Base-by-base conservation (phyloP, 345 rosid species). In the Mercurialis annua region DNA sequence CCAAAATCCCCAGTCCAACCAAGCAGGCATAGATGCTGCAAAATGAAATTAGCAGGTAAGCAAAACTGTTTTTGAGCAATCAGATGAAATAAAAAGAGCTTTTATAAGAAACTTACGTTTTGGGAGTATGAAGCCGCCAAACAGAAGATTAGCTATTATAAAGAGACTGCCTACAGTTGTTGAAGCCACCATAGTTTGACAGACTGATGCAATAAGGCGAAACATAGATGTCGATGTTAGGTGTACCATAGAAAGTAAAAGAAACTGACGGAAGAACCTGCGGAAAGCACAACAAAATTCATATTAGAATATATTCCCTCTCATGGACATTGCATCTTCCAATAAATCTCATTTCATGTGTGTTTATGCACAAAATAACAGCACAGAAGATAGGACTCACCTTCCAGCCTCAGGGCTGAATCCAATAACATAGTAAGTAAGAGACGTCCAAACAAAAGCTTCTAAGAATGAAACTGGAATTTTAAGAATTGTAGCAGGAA, bases 1-100 rank as follows among this genome's bases (percentile, higher is more conserved):
- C 98, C 98, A 89, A 55, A 87, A 92, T 6, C 80, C 87, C 98
- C 98, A 89, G 27, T 68, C 72, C 76, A 89, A 65, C 96, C 96
- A 92, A 40, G 17, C 68, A 29, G 96, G 92, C 90, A 89, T 86
- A 6, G 79, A 70, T 26, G 86, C 96, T 92, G 88, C n/a, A n/a
- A 75, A 80, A 6, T 43, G 56, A 66, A 56, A 31, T 9, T 31
- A 64, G 44, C 51, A 18, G 68, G 33, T 18, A 11, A 48, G n/a
- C 16, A 48, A 42, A 31, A 36, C 23, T 46, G 4, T 58, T 5
- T 50, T 27, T 42, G 47, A 31, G 40, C 4, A 10, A 31, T 12
- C 11, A 43, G 18, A 2, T 18, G 52, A 20, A 65, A 44, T 10
- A 29, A 29, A 24, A 42, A 26, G 9, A 72, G 21, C 6, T 11